Base-by-base conservation (phyloP, 306 rosid genomes). In the Prinsepia uniflora region DNA sequence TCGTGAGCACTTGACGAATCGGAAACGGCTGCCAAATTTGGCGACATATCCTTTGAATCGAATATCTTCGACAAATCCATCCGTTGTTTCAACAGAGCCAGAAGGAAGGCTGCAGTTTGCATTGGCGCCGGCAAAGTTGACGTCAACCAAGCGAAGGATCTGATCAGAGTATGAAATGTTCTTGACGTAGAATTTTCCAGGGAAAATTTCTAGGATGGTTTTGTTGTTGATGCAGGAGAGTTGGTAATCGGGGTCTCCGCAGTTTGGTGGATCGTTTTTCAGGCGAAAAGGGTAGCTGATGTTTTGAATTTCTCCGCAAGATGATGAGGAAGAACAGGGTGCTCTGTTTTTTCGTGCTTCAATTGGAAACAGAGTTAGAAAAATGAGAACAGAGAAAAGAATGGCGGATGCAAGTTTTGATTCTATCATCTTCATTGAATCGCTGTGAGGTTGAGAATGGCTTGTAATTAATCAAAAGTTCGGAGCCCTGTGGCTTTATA, bases 1-100 rank as follows among this genome's bases (percentile, higher is more conserved):
- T 58, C 49, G 42, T 7, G 81, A 72, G 81, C 81, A 72, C 65
- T 72, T 70, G 9, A 76, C n/a, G 14, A 76, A 76, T 6, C 72
- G 20, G 39, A 55, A 54, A 5, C 63, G 52, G 14, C 53, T 54
- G 0, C 17, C 73, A 39, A 13, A 15, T 0, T 45, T 12, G 48
- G 8, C 13, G 50, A 39, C 22, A 8, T 30, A 14, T 0, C 59
- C n/a, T 17, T 4, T 10, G 30, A 57, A 75, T 7, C 79, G 74
- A 15, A 36, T 0, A 17, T 75, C 74, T 11, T 8, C 0, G 30
- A 7, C 10, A 14, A 60, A 13, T 7, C 56, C 70, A 14, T 62
- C 48, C 4, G 4, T 1, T 2, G 19, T 2, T 46, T n/a, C 2
- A 0, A 69, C 8, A 5, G 64, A 53, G 10, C 63, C n/a, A 1